Conservation (phyloP, 2,329 filamentous ascomycete species). For the Harringtonia aguacate region DNA sequence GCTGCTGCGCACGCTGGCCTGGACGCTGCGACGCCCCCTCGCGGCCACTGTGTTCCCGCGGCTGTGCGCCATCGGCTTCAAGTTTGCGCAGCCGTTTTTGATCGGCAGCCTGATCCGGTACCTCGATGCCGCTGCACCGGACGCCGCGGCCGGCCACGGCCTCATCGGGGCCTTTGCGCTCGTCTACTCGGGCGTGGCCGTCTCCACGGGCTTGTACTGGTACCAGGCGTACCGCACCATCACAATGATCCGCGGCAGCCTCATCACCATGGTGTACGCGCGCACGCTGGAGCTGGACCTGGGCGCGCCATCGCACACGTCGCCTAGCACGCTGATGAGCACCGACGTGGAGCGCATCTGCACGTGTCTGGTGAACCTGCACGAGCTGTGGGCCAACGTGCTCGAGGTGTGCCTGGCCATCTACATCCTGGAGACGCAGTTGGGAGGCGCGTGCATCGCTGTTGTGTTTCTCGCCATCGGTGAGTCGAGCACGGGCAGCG, state of each 20-base stretch:
- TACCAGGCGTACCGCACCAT: conserved; percentile 13
- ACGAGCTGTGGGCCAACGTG: conserved; percentile 26
- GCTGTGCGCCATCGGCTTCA: conserved; percentile 22
- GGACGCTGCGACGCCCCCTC: conserved; percentile 13
- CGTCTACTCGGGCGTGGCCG: conserved; percentile 28
- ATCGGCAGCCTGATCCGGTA: conserved; percentile 22
- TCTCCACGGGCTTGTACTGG: conserved; percentile 25
- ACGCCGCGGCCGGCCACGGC: conserved; percentile 18
- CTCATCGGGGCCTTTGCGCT: conserved; percentile 22
- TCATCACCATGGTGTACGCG: conserved; percentile 3
- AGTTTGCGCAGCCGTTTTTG: conserved; percentile 25
- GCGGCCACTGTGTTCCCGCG: conserved; percentile 20
- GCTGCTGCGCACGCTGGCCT: not conserved
- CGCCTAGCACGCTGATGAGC: conserved; percentile 19
- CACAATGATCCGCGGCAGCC: conserved; percentile 4
- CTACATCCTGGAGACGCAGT: conserved; percentile 21
- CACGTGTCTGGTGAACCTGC: conserved; percentile 22
- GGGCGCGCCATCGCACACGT: not conserved
- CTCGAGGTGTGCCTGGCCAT: conserved; percentile 23
- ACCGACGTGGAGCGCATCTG: conserved; percentile 28
- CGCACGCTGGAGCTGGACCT: conserved; percentile 2
- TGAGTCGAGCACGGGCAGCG: not conserved
- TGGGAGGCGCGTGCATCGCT: conserved; percentile 20
- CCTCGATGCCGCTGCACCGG: conserved; percentile 16
- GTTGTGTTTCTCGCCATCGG: not conserved